These are phyloP conservation scores for Chrysoporthe deuterocubensis DNA, from an alignment of 2,329 filamentous ascomycete species.

Conservation along the genomic window DNA sequence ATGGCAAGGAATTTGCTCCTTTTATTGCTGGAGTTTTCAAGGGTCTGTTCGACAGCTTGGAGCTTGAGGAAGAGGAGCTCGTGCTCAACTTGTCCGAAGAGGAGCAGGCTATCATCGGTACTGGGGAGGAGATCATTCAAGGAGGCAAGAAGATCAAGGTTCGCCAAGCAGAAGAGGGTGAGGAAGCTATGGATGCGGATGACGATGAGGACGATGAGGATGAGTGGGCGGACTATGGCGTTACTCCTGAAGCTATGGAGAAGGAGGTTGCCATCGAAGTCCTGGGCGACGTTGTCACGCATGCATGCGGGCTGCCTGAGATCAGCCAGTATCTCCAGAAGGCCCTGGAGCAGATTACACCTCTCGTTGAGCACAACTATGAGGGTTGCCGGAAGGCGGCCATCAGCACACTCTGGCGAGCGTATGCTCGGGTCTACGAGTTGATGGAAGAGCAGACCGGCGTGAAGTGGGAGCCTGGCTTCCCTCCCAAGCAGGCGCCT, in stretches of 20 bases:
- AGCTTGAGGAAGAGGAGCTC: slow-evolving; percentile 86
- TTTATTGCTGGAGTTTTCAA: slow-evolving; percentile 80
- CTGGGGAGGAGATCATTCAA: slow-evolving; percentile 69
- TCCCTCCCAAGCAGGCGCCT: slow-evolving; percentile 82
- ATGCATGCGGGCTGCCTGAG: slow-evolving; percentile 77
- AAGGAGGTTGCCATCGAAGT: slow-evolving; percentile 98
- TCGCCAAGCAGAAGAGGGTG: slow-evolving; percentile 62
- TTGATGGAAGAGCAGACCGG: slow-evolving; percentile 79
- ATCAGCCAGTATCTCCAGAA: slow-evolving; percentile 83
- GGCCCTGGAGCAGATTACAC: slow-evolving; percentile 79
- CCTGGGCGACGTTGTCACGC: slow-evolving; percentile 86
- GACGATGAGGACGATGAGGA: slow-evolving; percentile 64
- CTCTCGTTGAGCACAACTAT: slow-evolving; percentile 85
- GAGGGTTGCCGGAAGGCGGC: slow-evolving; percentile 93
- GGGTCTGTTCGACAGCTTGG: slow-evolving; percentile 80
- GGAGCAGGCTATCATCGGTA: slow-evolving; percentile 73
- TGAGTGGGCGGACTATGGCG: slow-evolving; percentile 83
- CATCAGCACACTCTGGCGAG: slow-evolving; percentile 88
- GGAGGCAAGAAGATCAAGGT: slow-evolving; percentile 87
- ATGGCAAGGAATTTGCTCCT: slow-evolving; percentile 79
- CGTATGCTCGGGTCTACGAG: slow-evolving; percentile 88
- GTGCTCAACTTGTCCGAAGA: slow-evolving; percentile 77
- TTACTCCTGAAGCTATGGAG: slow-evolving; percentile 89
- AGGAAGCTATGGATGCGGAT: slow-evolving; percentile 64
- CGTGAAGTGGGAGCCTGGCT: slow-evolving; percentile 85